Evolutionary conservation across 2,329 filamentous ascomycete genomes (phyloP), one percentile per base, ranked within the genome.

Genomic region (Phaeosphaeria sp.): DNA sequence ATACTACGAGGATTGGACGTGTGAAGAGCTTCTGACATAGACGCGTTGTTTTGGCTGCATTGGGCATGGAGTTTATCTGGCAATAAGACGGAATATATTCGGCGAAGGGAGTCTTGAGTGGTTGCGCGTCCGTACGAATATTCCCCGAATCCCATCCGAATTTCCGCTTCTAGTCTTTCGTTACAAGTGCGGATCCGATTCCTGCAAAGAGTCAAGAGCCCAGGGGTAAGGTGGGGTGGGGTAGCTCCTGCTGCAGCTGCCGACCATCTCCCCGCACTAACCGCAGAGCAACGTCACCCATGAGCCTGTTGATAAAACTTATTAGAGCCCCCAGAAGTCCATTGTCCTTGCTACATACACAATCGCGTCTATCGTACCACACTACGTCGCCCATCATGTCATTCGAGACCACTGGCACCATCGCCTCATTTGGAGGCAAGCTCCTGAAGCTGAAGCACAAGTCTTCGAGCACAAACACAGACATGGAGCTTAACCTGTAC

Each of bases 1-100:
- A 82, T 97, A 87, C 92, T 98, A 98, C 79, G 95, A 99, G 85
- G 95, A 99, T 79, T 99, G 95, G 95, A 96, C 93, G 36, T 97
- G 93, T 80, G 95, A 98, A 81, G 95, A 99, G 80, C 84, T 98
- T 64, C 85, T 97, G 57, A 69, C 66, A 48, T 75, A 63, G 46
- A 27, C 43, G 52, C 56, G 54, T 58, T 55, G 55, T 52, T 47
- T 60, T 67, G 63, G 56, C 65, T 74, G 72, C 72, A 74, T 72
- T 71, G 68, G 68, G 60, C 56, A 60, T 67, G 75, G 75, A 74
- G 73, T 75, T 72, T 52, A 61, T 59, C 51, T 62, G 67, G 62
- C 58, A 62, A 59, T 59, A 72, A 67, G 67, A 54, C 60, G 66
- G 66, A 65, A 59, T 61, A 69, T 72, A 54, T 63, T 72, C 59